These are phyloP conservation scores for Globisporangium spinosum DNA, from an alignment of 352 stramenopile species.

Conservation along the genomic window DNA sequence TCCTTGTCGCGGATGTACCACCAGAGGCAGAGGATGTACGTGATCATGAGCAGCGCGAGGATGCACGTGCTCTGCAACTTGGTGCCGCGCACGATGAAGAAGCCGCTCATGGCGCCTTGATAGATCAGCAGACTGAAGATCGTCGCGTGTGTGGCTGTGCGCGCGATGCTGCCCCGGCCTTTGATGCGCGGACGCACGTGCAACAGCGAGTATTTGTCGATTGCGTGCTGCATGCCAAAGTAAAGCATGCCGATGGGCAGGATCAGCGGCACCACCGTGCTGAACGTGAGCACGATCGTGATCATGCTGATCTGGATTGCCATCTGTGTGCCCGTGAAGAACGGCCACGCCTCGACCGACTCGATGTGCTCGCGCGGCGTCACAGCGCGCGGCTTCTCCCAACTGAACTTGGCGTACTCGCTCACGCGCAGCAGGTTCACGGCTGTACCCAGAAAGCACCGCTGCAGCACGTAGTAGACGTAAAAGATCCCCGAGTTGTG, in stretches of 20 bases:
- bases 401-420: constrained; percentile 81
- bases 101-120: constrained; percentile 77
- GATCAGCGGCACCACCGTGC: constrained; percentile 82
- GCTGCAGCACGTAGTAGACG: constrained; percentile 85
- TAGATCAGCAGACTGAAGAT: constrained; percentile 82
- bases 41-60: constrained; percentile 75
- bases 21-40: constrained; percentile 77
- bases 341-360: constrained; percentile 68
- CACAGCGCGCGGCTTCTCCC: constrained; percentile 71
- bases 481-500: constrained; percentile 89
- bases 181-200: constrained; percentile 82
- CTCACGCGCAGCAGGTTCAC: constrained; percentile 70
- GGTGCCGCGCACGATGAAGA: constrained; percentile 78
- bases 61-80: constrained; percentile 68
- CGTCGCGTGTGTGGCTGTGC: constrained; percentile 74
- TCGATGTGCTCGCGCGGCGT: constrained; percentile 68
- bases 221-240: constrained; percentile 79
- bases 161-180: constrained; percentile 75
- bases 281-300: constrained; percentile 81
- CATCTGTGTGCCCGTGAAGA: constrained; percentile 83
- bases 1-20: constrained; percentile 87
- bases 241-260: constrained; percentile 77
- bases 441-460: constrained; percentile 74
- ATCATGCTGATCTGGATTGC: constrained; percentile 84
- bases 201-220: constrained; percentile 85